phyloP scores from a whole-genome alignment of 179 eudicot genomes.

The Silene noctiflora region DNA sequence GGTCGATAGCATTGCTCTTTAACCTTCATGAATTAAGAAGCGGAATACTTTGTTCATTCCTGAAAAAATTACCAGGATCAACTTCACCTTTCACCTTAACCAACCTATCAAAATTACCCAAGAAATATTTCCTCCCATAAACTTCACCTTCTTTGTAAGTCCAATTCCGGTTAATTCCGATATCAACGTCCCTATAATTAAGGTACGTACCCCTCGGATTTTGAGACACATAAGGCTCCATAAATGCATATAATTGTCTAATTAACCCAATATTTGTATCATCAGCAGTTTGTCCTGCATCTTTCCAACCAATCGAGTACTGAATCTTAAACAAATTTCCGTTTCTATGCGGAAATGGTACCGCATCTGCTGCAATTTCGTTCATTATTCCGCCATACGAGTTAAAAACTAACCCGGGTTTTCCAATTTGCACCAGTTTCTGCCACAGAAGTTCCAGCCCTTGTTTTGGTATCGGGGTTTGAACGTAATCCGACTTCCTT shows the following conservation, averaged over 20 bases:
- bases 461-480: constrained; percentile 25
- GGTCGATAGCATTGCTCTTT: not conserved
- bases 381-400: constrained; percentile 41
- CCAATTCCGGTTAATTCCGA: constrained; percentile 29
- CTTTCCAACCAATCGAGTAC: constrained; percentile 32
- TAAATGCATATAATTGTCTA: constrained; percentile 27
- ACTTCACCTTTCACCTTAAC: constrained; percentile 35
- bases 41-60: constrained; percentile 49
- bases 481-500: constrained; percentile 41
- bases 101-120: constrained; percentile 39
- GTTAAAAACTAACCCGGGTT: constrained; percentile 29
- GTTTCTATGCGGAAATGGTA: constrained; percentile 42
- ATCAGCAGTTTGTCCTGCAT: constrained; percentile 18
- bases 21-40: not conserved
- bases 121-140: constrained; percentile 39
- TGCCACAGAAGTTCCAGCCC: constrained; percentile 29
- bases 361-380: constrained; percentile 21
- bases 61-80: constrained; percentile 44
- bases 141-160: constrained; percentile 24
- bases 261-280: constrained; percentile 23
- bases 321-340: constrained; percentile 50
- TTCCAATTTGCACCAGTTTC: constrained; percentile 15
- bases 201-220: constrained; percentile 36
- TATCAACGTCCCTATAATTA: constrained; percentile 31
- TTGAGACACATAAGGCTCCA: constrained; percentile 33